Evolutionary conservation across 371 early-diverging fungal species (phyloP), one percentile per base, ranked within the genome.

Genomic region (Mucor indicus): DNA sequence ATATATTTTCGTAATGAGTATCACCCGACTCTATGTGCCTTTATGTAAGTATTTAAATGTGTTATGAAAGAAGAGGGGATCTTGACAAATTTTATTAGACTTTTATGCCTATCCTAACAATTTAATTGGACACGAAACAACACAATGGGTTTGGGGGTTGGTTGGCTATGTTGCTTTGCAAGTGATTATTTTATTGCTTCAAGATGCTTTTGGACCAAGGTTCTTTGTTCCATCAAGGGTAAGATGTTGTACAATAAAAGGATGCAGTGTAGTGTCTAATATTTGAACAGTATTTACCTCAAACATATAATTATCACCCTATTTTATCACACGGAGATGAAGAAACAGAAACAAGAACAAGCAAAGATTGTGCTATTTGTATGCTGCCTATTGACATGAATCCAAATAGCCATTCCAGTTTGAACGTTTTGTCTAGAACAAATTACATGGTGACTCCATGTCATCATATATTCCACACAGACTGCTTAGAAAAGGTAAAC

Each of bases 371-470:
- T 64, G 84, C 90, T 12, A 87, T 91, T n/a, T 91, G 91, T 52
- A 82, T 89, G 76, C 55, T 73, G 15, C 76, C 80, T 0, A 76
- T 86, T n/a, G 83, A 81, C 37, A 66, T 70, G 0, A 44, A 61
- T 1, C 11, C 40, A 3, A n/a, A 65, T n/a, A 62, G 62, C 3
- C 54, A 72, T 6, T 64, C 77, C 21, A 60, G 77, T 6, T 50
- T 83, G 4, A 65, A 77, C 15, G 29, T 27, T 44, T 58, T 81
- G 9, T 74, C 78, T 31, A 60, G 82, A 40, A 55, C 80, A 13
- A 67, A 69, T 15, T 89, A 90, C 50, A 90, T 90, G 88, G 62
- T 90, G 33, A 92, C 92, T 20, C 92, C 91, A 1, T 92, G 91
- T 62, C 82, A 85, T 12, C 91, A 90, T 50, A 52, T 90, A 29